phyloP scores from a whole-genome alignment of 257 asterid genomes.

The Solanum arcanum region DNA sequence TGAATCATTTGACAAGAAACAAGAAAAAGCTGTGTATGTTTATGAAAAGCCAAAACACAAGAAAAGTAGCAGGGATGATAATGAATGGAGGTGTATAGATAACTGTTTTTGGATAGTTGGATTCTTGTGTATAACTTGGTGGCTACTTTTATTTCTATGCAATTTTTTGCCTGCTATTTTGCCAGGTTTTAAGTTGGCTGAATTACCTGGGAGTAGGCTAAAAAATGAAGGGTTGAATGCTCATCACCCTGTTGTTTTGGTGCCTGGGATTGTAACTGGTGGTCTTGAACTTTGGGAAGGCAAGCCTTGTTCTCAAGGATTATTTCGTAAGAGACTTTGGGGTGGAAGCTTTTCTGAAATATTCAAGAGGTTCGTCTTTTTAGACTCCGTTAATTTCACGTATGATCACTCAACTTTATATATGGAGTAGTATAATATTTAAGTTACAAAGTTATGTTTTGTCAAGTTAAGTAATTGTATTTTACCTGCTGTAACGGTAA shows the following conservation, averaged over 20 bases:
- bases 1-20: not conserved
- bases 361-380: constrained; percentile 47
- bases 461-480: not conserved
- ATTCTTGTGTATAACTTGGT: constrained; percentile 55
- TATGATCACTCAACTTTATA: not conserved
- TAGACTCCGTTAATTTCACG: not conserved
- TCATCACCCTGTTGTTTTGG: constrained; percentile 67
- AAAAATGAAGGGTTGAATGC: constrained; percentile 39
- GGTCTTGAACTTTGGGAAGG: constrained; percentile 98
- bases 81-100: constrained; percentile 57
- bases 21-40: not conserved
- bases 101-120: constrained; percentile 62
- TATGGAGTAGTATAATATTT: not conserved
- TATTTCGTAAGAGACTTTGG: constrained; percentile 79
- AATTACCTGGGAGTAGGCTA: constrained; percentile 52
- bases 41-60: constrained; percentile 3
- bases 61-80: not conserved
- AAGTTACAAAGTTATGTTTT: not conserved
- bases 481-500: not conserved
- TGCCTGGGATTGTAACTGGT: constrained; percentile 84
- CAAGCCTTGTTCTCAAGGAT: constrained; percentile 64
- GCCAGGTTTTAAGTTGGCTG: constrained; percentile 27
- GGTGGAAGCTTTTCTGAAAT: constrained; percentile 72
- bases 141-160: constrained; percentile 46
- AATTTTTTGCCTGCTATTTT: constrained; percentile 37